These are phyloP conservation scores for Crataegus laevigata DNA, from an alignment of 306 rosid species.

Conservation along the genomic window DNA sequence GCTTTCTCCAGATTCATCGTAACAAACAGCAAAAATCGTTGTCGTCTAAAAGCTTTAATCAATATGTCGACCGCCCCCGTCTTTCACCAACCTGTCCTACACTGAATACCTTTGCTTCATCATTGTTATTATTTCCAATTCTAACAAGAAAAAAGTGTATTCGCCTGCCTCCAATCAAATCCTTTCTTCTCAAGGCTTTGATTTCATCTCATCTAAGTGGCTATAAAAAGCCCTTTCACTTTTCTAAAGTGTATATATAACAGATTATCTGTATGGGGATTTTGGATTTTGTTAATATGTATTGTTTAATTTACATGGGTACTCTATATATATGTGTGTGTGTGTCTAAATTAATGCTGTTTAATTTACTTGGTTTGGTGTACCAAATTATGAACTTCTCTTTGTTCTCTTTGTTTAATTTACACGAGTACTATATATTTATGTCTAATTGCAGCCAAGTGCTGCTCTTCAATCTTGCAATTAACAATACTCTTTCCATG, in stretches of 20 bases:
- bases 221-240: constrained; percentile 7
- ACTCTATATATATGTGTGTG: no score
- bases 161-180: constrained; percentile 34
- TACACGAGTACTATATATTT: no score
- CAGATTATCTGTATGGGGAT: background rate
- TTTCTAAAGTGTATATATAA: background rate
- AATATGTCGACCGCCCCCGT: constrained; percentile 33
- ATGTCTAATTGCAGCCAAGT: no score
- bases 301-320: background rate
- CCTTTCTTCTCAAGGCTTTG: constrained; percentile 42
- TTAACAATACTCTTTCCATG: no score
- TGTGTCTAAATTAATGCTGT: background rate
- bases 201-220: constrained; percentile 23
- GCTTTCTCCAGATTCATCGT: constrained; percentile 28
- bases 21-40: constrained; percentile 17
- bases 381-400: background rate
- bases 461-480: no score
- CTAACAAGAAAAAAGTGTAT: constrained; percentile 26
- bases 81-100: constrained; percentile 39
- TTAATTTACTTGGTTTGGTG: constrained; percentile 7
- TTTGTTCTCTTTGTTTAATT: background rate
- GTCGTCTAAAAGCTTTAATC: constrained; percentile 10
- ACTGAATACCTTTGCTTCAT: constrained; percentile 22
- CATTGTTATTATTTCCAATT: constrained; percentile 8
- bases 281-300: background rate